phyloP scores from a whole-genome alignment of 306 rosid genomes.

The Sphenostylis stenocarpa region DNA sequence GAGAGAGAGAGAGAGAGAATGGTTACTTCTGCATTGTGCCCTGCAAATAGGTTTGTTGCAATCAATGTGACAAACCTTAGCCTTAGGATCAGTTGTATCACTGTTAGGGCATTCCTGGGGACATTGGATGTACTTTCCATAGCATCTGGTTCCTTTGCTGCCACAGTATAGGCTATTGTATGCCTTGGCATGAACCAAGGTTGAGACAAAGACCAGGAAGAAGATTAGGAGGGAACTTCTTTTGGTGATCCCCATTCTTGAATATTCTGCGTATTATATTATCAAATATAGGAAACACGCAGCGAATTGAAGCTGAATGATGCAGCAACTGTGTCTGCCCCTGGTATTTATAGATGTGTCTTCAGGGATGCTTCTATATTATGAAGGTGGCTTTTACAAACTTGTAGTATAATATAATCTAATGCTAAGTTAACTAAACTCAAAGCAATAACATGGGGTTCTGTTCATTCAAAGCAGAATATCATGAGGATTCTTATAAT shows the following conservation, averaged over 20 bases:
- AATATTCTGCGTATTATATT: neutral
- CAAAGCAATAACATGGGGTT: constrained; percentile 30
- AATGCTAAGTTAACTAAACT: constrained; percentile 15
- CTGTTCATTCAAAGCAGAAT: neutral
- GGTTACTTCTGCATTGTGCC: constrained; percentile 42
- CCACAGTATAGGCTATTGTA: neutral
- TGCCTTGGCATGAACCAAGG: constrained; percentile 31
- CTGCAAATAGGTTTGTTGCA: constrained; percentile 46
- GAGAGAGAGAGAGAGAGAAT: neutral
- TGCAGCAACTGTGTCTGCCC: neutral
- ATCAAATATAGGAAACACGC: neutral
- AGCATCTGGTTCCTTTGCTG: constrained; percentile 7
- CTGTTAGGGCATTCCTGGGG: constrained; percentile 35
- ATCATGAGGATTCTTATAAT: neutral
- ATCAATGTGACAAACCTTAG: constrained; percentile 46
- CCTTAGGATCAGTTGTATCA: constrained; percentile 31
- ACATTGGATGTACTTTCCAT: constrained; percentile 20
- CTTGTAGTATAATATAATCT: constrained; percentile 21
- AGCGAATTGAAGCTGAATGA: neutral
- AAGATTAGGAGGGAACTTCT: constrained; percentile 22
- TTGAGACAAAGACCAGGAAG: constrained; percentile 14
- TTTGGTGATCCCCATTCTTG: constrained; percentile 24
- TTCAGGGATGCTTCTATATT: neutral
- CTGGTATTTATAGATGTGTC: constrained; percentile 29
- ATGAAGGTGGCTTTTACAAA: constrained; percentile 17